Percentiles rank a stretch among this genome's conserved stretches.
phyloP scores from a whole-genome alignment of 371 early-diverging fungal genomes.

The Mortierella sp. region DNA sequence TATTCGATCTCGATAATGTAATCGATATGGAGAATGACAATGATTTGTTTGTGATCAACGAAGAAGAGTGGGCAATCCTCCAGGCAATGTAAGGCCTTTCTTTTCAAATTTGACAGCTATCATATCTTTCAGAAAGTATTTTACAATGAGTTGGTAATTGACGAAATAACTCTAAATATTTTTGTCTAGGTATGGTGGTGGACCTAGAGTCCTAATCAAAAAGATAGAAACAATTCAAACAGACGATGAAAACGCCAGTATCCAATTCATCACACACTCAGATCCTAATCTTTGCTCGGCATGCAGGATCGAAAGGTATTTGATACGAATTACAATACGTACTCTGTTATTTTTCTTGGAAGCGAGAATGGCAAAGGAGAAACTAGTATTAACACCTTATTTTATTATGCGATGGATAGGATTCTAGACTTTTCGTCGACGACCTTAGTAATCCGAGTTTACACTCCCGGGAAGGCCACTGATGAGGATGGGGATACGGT shows the following conservation, averaged over 20 bases:
- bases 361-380: no score
- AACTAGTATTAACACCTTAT: neutral
- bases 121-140: neutral
- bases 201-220: slow-evolving; percentile 21
- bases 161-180: neutral
- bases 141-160: neutral
- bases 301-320: slow-evolving; percentile 34
- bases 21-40: slow-evolving; percentile 17
- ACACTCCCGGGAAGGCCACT: slow-evolving; percentile 6
- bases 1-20: slow-evolving; percentile 23
- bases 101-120: neutral
- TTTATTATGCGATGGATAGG: slow-evolving; percentile 7
- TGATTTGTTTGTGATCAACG: slow-evolving; percentile 26
- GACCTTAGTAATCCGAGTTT: slow-evolving; percentile 25
- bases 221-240: neutral
- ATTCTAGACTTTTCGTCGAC: slow-evolving; percentile 35
- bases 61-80: slow-evolving; percentile 39
- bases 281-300: slow-evolving; percentile 20
- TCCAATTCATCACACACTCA: neutral
- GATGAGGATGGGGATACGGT: neutral
- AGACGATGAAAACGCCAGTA: neutral
- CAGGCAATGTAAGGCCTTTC: slow-evolving; percentile 22
- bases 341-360: no score
- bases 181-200: slow-evolving; percentile 32
- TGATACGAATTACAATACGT: neutral